phyloP scores from a whole-genome alignment of 2,329 filamentous ascomycete species.

The Colletotrichum paranaense region DNA sequence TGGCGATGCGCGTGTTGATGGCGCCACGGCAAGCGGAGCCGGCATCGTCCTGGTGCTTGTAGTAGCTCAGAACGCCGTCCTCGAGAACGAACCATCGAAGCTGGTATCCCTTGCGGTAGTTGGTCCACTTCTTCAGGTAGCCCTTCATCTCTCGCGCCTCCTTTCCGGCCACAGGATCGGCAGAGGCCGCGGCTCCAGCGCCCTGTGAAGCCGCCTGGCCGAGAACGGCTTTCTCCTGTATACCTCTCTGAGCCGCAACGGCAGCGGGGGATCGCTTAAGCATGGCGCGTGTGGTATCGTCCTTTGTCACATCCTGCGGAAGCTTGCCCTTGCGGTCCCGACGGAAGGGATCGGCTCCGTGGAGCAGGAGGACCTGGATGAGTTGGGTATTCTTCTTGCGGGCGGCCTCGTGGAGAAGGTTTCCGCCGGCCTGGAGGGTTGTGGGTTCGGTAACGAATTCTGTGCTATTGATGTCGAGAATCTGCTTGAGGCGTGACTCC shows the following conservation, averaged over 20 bases:
- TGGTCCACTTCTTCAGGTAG: conserved; percentile 99
- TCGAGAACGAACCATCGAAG: conserved; percentile 97
- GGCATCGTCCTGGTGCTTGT: conserved; percentile 98
- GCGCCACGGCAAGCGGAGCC: conserved; percentile 96
- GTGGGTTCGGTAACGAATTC: conserved; percentile 86
- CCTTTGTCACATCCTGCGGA: conserved; percentile 95
- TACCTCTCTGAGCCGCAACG: conserved; percentile 91
- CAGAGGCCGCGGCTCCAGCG: conserved; percentile 61
- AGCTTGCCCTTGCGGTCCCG: conserved; percentile 95
- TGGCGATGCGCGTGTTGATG: conserved; percentile 98
- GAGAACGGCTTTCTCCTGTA: conserved; percentile 96
- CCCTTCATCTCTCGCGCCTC: conserved; percentile 98
- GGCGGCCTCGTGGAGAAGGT: conserved; percentile 91
- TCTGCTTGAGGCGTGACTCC: conserved; percentile 85
- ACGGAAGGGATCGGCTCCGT: conserved; percentile 95
- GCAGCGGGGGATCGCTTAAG: conserved; percentile 95
- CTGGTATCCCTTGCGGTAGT: conserved; percentile 97
- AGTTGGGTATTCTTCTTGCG: conserved; percentile 87
- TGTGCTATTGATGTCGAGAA: conserved; percentile 91
- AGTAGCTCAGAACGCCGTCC: conserved; percentile 97
- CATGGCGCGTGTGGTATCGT: conserved; percentile 88
- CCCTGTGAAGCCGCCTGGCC: conserved; percentile 75
- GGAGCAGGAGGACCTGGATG: conserved; percentile 89
- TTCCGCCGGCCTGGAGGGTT: conserved; percentile 87
- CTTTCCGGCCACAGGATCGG: conserved; percentile 76